Base-by-base conservation (phyloP, 495 filamentous ascomycete species). In the Hyphodiscus hymeniophilus region DNA sequence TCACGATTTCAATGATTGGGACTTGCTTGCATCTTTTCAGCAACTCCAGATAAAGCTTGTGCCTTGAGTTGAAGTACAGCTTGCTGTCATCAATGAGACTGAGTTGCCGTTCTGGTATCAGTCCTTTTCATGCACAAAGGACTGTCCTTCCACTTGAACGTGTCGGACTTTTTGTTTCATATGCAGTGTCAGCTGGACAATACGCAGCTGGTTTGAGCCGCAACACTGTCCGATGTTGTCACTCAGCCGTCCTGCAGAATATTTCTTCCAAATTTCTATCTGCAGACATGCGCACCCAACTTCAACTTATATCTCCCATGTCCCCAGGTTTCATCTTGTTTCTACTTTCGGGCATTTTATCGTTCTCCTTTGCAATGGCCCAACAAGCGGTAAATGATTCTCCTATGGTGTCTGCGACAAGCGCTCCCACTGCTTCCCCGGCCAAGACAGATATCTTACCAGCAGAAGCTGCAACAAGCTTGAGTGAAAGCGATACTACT, bases 301-400 rank as follows among this genome's bases (percentile, higher is more conserved):
- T 42, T 57, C 17, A 42, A 5, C 24, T 42, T 57, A 48, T 53
- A 48, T 52, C 28, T 34, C 48, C 50, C 42, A 45, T 39, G 50
- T 22, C 20, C 11, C 28, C 28, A 32, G 40, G 28, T 12, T 45
- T 40, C 47, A 22, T 16, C 30, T 26, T 39, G 21, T 52, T 49
- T 48, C 35, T 53, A 43, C 47, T 39, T 51, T 52, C 52, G 50
- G 20, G 23, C 47, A 43, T 15, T 51, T 36, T 12, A 38, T 33
- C 3, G 20, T 16, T 31, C 12, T 23, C 5, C n/a, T 30, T 22
- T 21, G 35, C 15, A 42, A 52, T 52, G 51, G 45, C 45, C 24
- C 40, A 54, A 40, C 45, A n/a, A 17, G 32, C 15, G 31, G 20
- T 18, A 40, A 44, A 38, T 42, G 24, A 28, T 40, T 21, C 38